phyloP scores from a whole-genome alignment of 1,284 basidiomycete genomes.

The Prillingera fragicola region DNA sequence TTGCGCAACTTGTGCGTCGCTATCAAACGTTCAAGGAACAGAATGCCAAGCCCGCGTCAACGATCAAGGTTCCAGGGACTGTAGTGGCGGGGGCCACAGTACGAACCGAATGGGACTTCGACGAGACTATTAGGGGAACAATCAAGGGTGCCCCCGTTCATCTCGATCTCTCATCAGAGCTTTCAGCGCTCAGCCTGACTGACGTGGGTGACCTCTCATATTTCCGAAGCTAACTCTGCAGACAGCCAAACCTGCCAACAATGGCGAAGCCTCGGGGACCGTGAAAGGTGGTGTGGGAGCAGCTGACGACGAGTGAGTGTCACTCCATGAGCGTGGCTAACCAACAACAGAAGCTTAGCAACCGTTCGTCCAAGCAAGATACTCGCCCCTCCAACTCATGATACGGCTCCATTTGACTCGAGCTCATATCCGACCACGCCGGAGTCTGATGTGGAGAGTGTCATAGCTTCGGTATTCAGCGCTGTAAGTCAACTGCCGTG shows the following conservation, averaged over 20 bases:
- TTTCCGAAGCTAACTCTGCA: conserved; percentile 21
- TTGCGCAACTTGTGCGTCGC: conserved; percentile 80
- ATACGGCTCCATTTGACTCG: not conserved
- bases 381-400: not conserved
- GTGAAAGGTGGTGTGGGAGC: conserved; percentile 4
- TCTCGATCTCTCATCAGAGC: conserved; percentile 50
- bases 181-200: conserved; percentile 15
- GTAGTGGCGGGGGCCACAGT: conserved; percentile 54
- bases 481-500: conserved; percentile 62
- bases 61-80: conserved; percentile 48
- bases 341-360: not conserved
- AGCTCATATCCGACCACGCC: not conserved
- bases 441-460: too few relatives aligned
- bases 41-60: conserved; percentile 49
- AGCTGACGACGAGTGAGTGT: conserved; percentile 3
- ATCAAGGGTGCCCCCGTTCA: conserved; percentile 60
- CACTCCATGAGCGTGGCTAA: conserved; percentile 57
- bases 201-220: conserved; percentile 41
- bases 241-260: conserved; percentile 15
- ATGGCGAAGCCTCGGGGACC: conserved; percentile 5
- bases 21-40: conserved; percentile 57
- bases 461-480: conserved; percentile 30
- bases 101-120: conserved; percentile 91
- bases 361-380: not conserved
- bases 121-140: conserved; percentile 56